phyloP scores from a whole-genome alignment of 2,329 filamentous ascomycete species.

The Elsinoe batatas region DNA sequence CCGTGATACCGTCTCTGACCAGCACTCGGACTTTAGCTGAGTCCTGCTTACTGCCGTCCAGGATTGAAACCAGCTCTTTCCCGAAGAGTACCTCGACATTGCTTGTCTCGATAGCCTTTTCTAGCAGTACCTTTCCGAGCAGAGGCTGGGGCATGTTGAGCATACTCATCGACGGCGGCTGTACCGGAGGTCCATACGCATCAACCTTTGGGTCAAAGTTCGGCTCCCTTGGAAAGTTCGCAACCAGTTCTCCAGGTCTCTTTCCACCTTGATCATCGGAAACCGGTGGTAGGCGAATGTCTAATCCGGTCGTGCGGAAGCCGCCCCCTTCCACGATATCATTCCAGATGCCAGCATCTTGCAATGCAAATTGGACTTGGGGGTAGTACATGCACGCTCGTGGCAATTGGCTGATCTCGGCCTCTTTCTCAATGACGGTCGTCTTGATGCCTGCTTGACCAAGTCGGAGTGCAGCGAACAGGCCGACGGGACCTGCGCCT shows the following conservation, averaged over 20 bases:
- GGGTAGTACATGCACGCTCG: slow-evolving; percentile 33
- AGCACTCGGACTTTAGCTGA: slow-evolving; percentile 9
- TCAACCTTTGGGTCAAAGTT: not conserved
- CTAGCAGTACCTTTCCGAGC: slow-evolving; percentile 11
- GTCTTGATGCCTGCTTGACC: slow-evolving; percentile 27
- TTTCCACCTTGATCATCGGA: slow-evolving; percentile 11
- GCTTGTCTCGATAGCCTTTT: slow-evolving; percentile 15
- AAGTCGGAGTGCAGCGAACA: slow-evolving; percentile 33
- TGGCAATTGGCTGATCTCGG: slow-evolving; percentile 20
- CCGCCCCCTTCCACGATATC: slow-evolving; percentile 20
- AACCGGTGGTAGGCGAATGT: not conserved
- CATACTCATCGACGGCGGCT: not conserved
- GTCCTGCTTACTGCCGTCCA: not conserved
- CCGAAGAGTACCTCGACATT: slow-evolving; percentile 12
- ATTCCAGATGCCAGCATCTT: slow-evolving; percentile 24
- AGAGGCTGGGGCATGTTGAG: slow-evolving; percentile 3
- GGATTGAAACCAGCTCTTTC: slow-evolving; percentile 7
- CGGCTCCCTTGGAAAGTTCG: slow-evolving; percentile 3
- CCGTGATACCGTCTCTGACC: not conserved
- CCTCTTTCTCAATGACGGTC: slow-evolving; percentile 23
- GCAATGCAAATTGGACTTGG: slow-evolving; percentile 27
- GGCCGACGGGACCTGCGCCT: slow-evolving; percentile 33
- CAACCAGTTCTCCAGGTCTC: slow-evolving; percentile 12
- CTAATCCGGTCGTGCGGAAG: not conserved
- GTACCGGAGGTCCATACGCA: slow-evolving; percentile 1